phyloP scores from a whole-genome alignment of 495 filamentous ascomycete genomes.

The Aspergillus coremiiformis region DNA sequence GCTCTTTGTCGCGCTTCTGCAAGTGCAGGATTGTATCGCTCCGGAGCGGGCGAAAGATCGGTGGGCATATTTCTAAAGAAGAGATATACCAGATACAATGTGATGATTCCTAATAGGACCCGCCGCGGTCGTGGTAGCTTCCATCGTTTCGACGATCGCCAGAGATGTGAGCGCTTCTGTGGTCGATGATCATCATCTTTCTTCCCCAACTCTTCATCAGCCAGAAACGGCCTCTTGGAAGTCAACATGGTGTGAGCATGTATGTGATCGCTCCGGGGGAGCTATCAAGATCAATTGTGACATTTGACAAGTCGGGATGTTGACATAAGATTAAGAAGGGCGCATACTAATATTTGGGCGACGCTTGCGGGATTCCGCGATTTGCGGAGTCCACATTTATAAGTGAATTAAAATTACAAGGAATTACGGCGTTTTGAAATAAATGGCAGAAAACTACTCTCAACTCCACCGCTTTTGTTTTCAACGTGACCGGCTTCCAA shows the following conservation, averaged over 20 bases:
- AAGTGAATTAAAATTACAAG: constrained; percentile 5
- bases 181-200: constrained; percentile 57
- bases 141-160: constrained; percentile 22
- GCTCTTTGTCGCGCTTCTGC: constrained; percentile 19
- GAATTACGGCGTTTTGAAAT: too few species aligned
- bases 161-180: constrained; percentile 15
- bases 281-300: not conserved
- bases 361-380: not conserved
- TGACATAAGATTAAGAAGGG: not conserved
- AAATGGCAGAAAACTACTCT: too few species aligned
- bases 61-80: constrained; percentile 51
- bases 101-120: constrained; percentile 34
- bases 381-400: too few species aligned
- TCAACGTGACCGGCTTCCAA: not conserved
- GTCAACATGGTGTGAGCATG: constrained; percentile 32
- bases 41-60: constrained; percentile 26
- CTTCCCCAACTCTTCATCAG: constrained; percentile 64
- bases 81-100: constrained; percentile 38
- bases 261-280: constrained; percentile 14
- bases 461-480: not conserved
- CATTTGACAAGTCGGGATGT: constrained; percentile 8
- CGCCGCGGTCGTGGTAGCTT: constrained; percentile 38
- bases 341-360: not conserved
- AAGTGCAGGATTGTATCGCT: constrained; percentile 24
- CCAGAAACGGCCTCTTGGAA: constrained; percentile 38